Percentiles rank a stretch among this genome's conserved stretches.
Conservation (phyloP, 768 basidiomycete species). For the Mycena sanguinolenta region DNA sequence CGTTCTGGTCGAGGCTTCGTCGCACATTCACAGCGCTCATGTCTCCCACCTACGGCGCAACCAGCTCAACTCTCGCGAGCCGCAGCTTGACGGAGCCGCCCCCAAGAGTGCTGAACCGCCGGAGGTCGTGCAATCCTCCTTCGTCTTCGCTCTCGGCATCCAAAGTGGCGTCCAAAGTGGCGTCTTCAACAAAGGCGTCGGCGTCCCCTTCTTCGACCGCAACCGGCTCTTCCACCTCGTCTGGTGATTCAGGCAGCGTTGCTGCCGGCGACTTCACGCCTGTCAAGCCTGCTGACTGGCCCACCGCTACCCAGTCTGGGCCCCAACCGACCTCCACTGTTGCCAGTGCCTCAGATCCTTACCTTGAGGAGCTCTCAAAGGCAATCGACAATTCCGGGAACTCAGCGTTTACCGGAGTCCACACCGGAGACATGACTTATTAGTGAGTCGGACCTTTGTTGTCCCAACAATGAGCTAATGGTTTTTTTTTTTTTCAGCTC, state of each 20-base stretch:
- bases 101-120: constrained; percentile 14
- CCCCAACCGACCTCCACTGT: constrained; percentile 40
- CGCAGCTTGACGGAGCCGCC: not conserved
- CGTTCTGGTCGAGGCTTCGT: constrained; percentile 38
- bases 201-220: not conserved
- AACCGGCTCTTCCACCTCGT: constrained; percentile 20
- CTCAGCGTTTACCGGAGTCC: constrained; percentile 36
- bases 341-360: constrained; percentile 42
- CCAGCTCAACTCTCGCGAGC: constrained; percentile 38
- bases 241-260: not conserved
- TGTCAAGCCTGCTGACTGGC: constrained; percentile 43
- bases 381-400: constrained; percentile 44
- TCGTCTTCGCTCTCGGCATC: constrained; percentile 21
- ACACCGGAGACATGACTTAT: constrained; percentile 47
- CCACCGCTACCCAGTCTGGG: constrained; percentile 42
- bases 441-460: constrained; percentile 40
- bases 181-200: constrained; percentile 28
- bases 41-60: constrained; percentile 41
- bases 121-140: constrained; percentile 26
- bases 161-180: constrained; percentile 23
- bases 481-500: constrained; percentile 29
- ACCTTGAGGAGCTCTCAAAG: constrained; percentile 45
- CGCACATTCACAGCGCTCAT: constrained; percentile 37
- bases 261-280: constrained; percentile 33
- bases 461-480: not conserved